Evolutionary conservation across 306 rosid genomes (phyloP).

Genomic region (Vigna radiata): DNA sequence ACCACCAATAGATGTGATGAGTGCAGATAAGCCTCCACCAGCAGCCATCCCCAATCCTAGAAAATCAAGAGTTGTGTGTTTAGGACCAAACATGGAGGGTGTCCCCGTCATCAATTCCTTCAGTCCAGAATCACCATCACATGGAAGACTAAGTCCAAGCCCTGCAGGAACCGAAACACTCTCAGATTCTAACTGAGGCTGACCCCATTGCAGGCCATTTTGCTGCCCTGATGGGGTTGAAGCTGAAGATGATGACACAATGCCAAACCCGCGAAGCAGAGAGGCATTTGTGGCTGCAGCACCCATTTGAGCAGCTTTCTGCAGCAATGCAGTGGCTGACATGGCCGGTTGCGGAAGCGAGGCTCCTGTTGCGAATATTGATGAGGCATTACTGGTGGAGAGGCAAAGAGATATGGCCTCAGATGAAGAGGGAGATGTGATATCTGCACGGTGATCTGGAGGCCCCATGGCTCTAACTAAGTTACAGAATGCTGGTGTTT

Average conservation of each 20-base stretch:
- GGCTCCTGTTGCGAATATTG: slow-evolving; percentile 67
- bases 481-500: slow-evolving; percentile 59
- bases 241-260: slow-evolving; percentile 70
- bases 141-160: slow-evolving; percentile 80
- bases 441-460: slow-evolving; percentile 58
- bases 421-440: slow-evolving; percentile 54
- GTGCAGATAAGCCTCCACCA: slow-evolving; percentile 68
- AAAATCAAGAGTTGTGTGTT: slow-evolving; percentile 91
- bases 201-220: slow-evolving; percentile 14
- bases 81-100: slow-evolving; percentile 81
- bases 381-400: slow-evolving; percentile 63
- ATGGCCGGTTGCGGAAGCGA: slow-evolving; percentile 73
- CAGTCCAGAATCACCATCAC: slow-evolving; percentile 72
- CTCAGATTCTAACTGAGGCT: slow-evolving; percentile 3
- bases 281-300: slow-evolving; percentile 77
- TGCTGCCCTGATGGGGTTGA: slow-evolving; percentile 33
- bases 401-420: slow-evolving; percentile 89
- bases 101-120: slow-evolving; percentile 83
- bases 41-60: slow-evolving; percentile 95
- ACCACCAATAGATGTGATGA: slow-evolving; percentile 75
- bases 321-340: slow-evolving; percentile 96
- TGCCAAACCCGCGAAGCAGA: slow-evolving; percentile 79
- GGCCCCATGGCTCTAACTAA: slow-evolving; percentile 64
- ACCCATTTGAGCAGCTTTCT: slow-evolving; percentile 97
- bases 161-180: slow-evolving; percentile 55